Base-by-base conservation (phyloP, 1,139 yeast species). In the Zygoascus meyerae region DNA sequence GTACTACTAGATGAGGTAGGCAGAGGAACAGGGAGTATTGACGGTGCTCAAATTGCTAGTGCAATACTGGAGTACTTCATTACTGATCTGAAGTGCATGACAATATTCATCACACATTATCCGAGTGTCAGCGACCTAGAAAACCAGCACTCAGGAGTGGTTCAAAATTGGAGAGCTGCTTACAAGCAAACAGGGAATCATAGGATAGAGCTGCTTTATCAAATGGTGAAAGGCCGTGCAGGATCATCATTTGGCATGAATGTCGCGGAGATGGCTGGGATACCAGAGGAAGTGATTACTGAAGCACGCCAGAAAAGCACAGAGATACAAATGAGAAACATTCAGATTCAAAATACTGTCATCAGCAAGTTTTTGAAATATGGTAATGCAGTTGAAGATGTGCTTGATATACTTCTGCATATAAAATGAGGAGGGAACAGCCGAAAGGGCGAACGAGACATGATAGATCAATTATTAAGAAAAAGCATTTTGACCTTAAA, bases 1-100 rank as follows among this genome's bases (percentile, higher is more conserved):
- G 78, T 84, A 1, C 67, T 80, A 1, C 64, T 80, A 34, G 86
- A 80, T 56, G 86, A 80, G 52, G 72, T 80, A 33, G 95, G 95
- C 3, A 67, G 92, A 45, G 94, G 66, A 0, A 92, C 98, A 0
- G 84, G 95, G 0, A 89, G 97, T 0, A 72, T 73, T 49, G 98
- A 92, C 66, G 98, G 98, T 0, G 83, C 83, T 33, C 80, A 95
- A 0, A 80, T 92, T 32, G 97, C 97, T 0, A 78, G 81, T 59
- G 73, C 95, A 0, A 82, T 92, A 2, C 67, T 92, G 49, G 73
- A 77, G 48, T 81, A 85, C 56, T 73, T 89, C 46, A 66, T 81
- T 15, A 57, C 67, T 0, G 68, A 66, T 5, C 56, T 63, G 4
- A 62, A 73, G 36, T 83, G 92, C 0, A 66, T 85, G 39, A 75